Evolutionary conservation across 805 yeast genomes (phyloP), one percentile per base, ranked within the genome.

Genomic region (Metschnikowia chrysomelidarum): DNA sequence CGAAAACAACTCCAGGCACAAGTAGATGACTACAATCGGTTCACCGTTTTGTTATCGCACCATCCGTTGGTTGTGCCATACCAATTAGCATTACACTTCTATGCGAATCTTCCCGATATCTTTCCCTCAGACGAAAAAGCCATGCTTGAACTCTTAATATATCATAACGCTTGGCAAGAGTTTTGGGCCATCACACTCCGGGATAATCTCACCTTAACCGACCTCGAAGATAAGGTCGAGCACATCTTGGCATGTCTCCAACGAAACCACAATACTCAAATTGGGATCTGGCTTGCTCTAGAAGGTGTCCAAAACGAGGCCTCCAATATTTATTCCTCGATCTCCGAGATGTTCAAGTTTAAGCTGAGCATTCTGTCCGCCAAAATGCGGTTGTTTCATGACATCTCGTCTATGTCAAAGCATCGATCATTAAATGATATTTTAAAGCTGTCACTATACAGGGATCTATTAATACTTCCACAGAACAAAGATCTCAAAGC

Each of bases 181-280:
- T 51, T 61, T 30, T 67, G 71, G 71, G 38, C 41, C 7, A 35
- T 58, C 9, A 46, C 55, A 22, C 25, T 60, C 2, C 51, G 49
- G 19, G 54, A 55, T 10, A 46, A 54, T 8, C 47, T 57, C 14
- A 51, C 63, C 12, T 48, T 67, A 12, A 51, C 51, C 13, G 73
- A 66, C 32, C 44, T 66, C 15, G 71, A 67, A 37, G 70, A 64
- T 11, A 46, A 58, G 24, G 45, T 64, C 19, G 69, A 60, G 11
- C 37, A 53, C 16, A 46, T 62, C 7, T 40, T 50, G n/a, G 27
- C 37, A 3, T 42, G 46, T 11, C 39, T 62, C 13, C 32, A 34
- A 21, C 40, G 43, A 4, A 43, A 43, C 24, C 44, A 53, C 23
- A 50, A 56, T 31, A 10, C 43, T n/a, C 34, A 33, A 4, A 45